Base-by-base conservation (phyloP, 176 grass and related monocot genomes). In the Aegilops longissima region DNA sequence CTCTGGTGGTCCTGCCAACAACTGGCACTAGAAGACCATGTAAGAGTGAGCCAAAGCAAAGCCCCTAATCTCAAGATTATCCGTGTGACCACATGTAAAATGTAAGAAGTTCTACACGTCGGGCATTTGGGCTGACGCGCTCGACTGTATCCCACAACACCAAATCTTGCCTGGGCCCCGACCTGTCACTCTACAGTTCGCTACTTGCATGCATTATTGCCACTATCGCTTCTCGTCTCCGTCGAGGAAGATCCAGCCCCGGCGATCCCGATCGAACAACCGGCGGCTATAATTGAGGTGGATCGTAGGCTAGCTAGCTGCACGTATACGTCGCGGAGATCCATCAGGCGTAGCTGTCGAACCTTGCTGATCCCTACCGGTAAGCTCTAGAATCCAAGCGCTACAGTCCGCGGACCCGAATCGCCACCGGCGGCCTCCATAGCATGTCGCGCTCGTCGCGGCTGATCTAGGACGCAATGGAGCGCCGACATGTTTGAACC, bases 401-500 rank as follows among this genome's bases (percentile, higher is more conserved):
- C 89, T 83, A 83, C 56, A 35, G 24, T 82, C 79, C 80, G 61
- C 11, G n/a, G 4, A 61, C 63, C 83, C 30, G 38, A 62, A 42
- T 67, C 77, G 58, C 35, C 70, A 8, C 49, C 49, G 49, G 5
- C 69, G 23, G n/a, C 44, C 45, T 71, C 64, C 38, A 58, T 8
- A 18, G 66, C 25, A 23, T 14, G 40, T 75, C 87, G 29, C 62
- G 69, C 49, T 76, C 82, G 78, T 13, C 17, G 12, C 52, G 35
- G 52, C 62, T 61, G 71, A 40, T 73, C 42, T 66, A 72, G 84
- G 89, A 79, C 36, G 80, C 80, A 73, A 59, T 27, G 39, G 34
- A 5, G 74, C 72, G 84, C 89, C 89, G 89, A 27, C 89, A 87
- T 90, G 66, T 86, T 86, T 83, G 89, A 86, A 78, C 30, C 33